Evolutionary conservation across 1,139 yeast genomes (phyloP), one percentile per base, ranked within the genome.

Genomic region (Yamadazyma buinensis): DNA sequence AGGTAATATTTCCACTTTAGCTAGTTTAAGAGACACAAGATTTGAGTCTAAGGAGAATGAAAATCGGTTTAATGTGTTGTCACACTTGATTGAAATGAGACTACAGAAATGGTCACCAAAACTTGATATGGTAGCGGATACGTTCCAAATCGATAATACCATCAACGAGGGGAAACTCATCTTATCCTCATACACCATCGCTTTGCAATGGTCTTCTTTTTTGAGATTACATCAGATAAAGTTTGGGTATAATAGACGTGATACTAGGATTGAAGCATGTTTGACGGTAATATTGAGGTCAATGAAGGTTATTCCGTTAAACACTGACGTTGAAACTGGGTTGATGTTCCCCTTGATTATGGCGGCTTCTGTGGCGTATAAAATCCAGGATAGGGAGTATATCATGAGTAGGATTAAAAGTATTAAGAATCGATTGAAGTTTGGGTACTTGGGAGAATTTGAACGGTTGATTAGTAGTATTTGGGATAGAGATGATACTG

Each of bases 141-240:
- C 32, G 8, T 40, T 36, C 15, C 39, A 28, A 21, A 36, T 43
- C 4, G 44, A 42, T 26, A 28, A 39, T 20, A 22, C 35, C 18
- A 23, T 23, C 5, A 40, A 41, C 19, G 36, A 42, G 24, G 41
- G 41, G 10, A 35, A 33, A 26, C 23, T 38, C 17, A 30, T 39
- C 12, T 32, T 45, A 8, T 43, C 53, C 3, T 44, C 48, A 3
- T 50, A 42, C 29, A 42, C 52, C 6, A 36, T 51, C 29, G 50
- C 55, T 2, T 41, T 51, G 15, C 55, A 51, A 33, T 51, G 55
- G 55, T 39, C 54, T 6, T 51, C 53, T 3, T 51, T 51, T 29
- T 38, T 51, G 24, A 28, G 55, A 14, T 37, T 51, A 3, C 54
- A 51, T 31, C 55, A 51, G 33, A 42, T 51, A 3, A 27, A 49